Base-by-base conservation (phyloP, 2,329 filamentous ascomycete genomes). In the Claviceps humidiphila region DNA sequence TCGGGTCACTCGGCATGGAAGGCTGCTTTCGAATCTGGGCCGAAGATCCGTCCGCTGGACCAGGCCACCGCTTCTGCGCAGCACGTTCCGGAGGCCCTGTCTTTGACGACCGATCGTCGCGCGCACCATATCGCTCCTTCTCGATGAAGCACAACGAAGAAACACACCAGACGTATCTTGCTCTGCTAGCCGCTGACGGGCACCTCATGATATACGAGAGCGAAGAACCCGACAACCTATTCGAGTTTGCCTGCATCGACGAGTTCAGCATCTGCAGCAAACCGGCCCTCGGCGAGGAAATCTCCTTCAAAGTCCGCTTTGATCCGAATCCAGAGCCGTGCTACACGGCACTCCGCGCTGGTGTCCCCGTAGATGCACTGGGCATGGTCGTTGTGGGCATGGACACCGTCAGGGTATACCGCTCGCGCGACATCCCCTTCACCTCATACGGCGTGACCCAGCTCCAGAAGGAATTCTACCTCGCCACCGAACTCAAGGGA, bases 1-100 rank as follows among this genome's bases (percentile, higher is more conserved):
- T 97, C 59, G 90, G 85, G 53, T 95, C 87, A 51, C 85, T 96
- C 54, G 89, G 87, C 56, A 86, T 91, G 62, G 91, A 96, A 61
- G 88, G 91, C 62, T 84, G 84, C 66, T 89, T 94, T 73, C 88
- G 89, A 65, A 76, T 97, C 58, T 97, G 91, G 91, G 84, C 87
- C 55, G 91, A 96, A 70, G 89, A 96, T 68, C 82, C 86, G 16
- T 85, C 84, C 1, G 85, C 93, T 48, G 77, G 86, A 1, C 82
- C 84, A 0, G 89, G 89, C 37, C 81, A 86, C 37, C 84, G 90
- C 50, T 97, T 96, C 74, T 87, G 84, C 64, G 76, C 69, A 72
- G 66, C 66, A 16, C 87, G 74, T 16, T 64, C 68, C 42, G 68
- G 68, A 38, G 67, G 63, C 42, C 73, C 76, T 2, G 74, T 76